Percentiles rank a stretch among this genome's conserved stretches.
Conservation (phyloP, 2,329 filamentous ascomycete species). For the Gyromitra esculenta region DNA sequence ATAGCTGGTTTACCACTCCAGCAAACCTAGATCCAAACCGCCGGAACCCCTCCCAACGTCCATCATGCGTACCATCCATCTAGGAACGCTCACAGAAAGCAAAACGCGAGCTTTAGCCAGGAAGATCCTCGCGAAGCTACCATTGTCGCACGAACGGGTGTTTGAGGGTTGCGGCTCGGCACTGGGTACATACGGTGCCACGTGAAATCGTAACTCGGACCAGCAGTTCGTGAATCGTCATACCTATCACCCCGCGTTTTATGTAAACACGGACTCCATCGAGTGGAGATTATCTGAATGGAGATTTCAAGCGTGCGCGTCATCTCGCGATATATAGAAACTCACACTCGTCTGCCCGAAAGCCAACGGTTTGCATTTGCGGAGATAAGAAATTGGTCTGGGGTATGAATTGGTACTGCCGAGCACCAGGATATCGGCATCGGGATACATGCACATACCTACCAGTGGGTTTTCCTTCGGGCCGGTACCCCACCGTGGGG, state of each 20-base stretch:
- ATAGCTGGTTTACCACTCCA: conserved; percentile 15
- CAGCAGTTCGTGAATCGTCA: background rate
- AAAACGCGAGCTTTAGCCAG: background rate
- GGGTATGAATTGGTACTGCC: background rate
- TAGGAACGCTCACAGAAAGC: background rate
- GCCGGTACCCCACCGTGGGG: too few relatives aligned
- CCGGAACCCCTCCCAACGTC: background rate
- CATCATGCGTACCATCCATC: background rate
- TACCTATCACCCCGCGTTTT: background rate
- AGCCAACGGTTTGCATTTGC: background rate
- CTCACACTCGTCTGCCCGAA: background rate
- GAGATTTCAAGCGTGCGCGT: background rate
- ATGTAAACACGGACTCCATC: background rate
- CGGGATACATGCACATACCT: too few relatives aligned
- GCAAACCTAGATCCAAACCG: background rate
- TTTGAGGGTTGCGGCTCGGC: background rate
- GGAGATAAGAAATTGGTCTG: background rate
- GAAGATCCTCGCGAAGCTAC: background rate
- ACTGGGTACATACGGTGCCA: background rate
- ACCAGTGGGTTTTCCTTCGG: too few relatives aligned
- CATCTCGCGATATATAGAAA: too few relatives aligned
- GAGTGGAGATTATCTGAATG: background rate
- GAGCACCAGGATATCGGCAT: background rate
- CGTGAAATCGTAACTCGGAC: background rate
- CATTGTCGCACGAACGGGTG: background rate